Evolutionary conservation across 306 rosid species (phyloP).

Genomic region (Prunus padus): DNA sequence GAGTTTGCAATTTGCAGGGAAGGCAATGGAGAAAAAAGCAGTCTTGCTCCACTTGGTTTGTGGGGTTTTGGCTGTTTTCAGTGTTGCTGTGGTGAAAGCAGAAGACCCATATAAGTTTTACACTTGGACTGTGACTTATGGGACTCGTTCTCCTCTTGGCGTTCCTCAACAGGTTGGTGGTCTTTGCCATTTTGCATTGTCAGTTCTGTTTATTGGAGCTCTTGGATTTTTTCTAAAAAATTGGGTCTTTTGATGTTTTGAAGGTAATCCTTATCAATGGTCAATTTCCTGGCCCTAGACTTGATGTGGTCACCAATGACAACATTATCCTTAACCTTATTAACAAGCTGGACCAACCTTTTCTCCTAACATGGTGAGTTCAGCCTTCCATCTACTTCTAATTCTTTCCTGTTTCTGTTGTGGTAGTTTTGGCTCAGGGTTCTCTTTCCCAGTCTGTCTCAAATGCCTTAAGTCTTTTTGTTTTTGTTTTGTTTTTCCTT

Average conservation of each 20-base stretch:
- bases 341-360: slow-evolving; percentile 89
- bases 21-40: slow-evolving; percentile 47
- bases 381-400: slow-evolving; percentile 1
- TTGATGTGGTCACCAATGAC: slow-evolving; percentile 84
- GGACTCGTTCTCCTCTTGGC: slow-evolving; percentile 74
- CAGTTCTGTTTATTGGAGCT: slow-evolving; percentile 23
- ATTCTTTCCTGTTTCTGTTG: background rate
- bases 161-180: slow-evolving; percentile 78
- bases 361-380: slow-evolving; percentile 76
- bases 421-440: too few species aligned
- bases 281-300: slow-evolving; percentile 94
- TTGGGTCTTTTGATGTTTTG: slow-evolving; percentile 21
- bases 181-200: slow-evolving; percentile 21
- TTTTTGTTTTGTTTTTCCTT: slow-evolving; percentile 1
- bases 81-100: slow-evolving; percentile 55
- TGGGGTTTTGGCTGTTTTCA: slow-evolving; percentile 40
- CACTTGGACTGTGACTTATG: slow-evolving; percentile 92
- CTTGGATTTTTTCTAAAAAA: background rate
- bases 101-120: slow-evolving; percentile 72
- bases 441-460: too few species aligned
- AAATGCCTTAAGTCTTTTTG: background rate
- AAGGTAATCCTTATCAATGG: slow-evolving; percentile 93
- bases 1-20: slow-evolving; percentile 28
- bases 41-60: slow-evolving; percentile 39
- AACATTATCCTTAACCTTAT: slow-evolving; percentile 84